Percentiles rank a stretch among this genome's conserved stretches.
Evolutionary conservation across 2,329 filamentous ascomycete species (phyloP).

Genomic region (Westerdykella ornata): DNA sequence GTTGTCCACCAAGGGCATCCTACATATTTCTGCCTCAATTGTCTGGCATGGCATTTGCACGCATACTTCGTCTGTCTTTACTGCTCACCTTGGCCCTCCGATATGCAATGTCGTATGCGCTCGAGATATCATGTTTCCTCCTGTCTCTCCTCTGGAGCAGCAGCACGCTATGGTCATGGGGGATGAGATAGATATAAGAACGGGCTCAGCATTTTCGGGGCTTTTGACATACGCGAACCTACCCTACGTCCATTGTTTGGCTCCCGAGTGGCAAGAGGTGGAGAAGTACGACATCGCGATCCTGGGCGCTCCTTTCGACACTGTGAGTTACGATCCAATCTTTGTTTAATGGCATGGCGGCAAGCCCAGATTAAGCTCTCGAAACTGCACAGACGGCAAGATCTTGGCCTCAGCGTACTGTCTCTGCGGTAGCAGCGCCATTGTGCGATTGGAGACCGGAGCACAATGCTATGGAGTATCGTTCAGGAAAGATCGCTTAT

Average conservation of each 20-base stretch:
- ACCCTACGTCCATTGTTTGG: constrained; percentile 45
- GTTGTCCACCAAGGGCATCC: too few relatives aligned
- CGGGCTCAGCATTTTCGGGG: constrained; percentile 35
- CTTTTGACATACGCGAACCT: constrained; percentile 45
- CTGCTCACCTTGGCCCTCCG: too few relatives aligned
- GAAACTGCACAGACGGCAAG: too few relatives aligned
- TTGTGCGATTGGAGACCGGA: too few relatives aligned
- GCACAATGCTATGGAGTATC: background rate
- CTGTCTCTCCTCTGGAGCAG: constrained; percentile 31
- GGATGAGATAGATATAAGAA: constrained; percentile 22
- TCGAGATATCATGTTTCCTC: constrained; percentile 43
- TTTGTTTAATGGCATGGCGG: background rate
- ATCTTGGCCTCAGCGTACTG: too few relatives aligned
- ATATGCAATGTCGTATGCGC: constrained; percentile 4
- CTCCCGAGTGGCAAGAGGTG: constrained; percentile 28
- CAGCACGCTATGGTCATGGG: constrained; percentile 25
- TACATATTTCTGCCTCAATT: too few relatives aligned
- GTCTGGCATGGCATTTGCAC: too few relatives aligned
- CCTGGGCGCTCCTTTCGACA: constrained; percentile 47
- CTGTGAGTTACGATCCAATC: constrained; percentile 25
- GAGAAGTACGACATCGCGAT: constrained; percentile 46
- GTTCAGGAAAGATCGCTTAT: background rate
- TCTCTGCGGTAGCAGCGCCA: too few relatives aligned
- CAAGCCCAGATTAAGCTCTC: too few relatives aligned
- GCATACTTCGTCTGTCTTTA: too few relatives aligned